phyloP scores from a whole-genome alignment of 352 stramenopile species.

The Pilasporangium apinafurcum region DNA sequence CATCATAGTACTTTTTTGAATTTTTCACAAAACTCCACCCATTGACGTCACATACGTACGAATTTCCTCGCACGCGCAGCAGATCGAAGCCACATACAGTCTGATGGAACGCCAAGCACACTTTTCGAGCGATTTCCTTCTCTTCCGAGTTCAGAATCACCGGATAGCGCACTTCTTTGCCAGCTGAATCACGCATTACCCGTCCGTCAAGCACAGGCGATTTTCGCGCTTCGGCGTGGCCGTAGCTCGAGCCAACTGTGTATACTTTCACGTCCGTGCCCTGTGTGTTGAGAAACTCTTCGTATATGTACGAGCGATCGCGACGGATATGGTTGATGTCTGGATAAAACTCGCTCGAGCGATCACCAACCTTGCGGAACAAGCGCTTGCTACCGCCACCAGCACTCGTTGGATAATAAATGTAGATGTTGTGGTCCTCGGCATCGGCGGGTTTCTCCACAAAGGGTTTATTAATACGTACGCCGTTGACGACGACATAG shows the following conservation, averaged over 20 bases:
- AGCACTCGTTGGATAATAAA: constrained; percentile 98
- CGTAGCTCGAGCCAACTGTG: constrained; percentile 97
- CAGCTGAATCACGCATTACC: constrained; percentile 91
- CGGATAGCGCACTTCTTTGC: constrained; percentile 98
- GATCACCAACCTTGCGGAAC: constrained; percentile 97
- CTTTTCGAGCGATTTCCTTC: constrained; percentile 97
- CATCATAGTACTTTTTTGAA: constrained; percentile 98
- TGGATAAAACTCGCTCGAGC: constrained; percentile 94
- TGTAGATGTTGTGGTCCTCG: constrained; percentile 99
- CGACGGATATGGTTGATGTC: constrained; percentile 95
- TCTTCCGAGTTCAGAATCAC: constrained; percentile 98
- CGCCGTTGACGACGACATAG: constrained; percentile 90
- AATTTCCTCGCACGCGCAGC: constrained; percentile 87
- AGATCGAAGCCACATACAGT: constrained; percentile 99
- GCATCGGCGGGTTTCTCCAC: constrained; percentile 99
- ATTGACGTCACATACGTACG: constrained; percentile 99
- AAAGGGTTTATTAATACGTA: constrained; percentile 98
- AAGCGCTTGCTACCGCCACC: constrained; percentile 98
- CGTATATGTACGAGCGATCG: constrained; percentile 96
- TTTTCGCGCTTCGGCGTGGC: constrained; percentile 98
- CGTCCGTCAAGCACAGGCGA: constrained; percentile 96
- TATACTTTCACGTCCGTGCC: constrained; percentile 99
- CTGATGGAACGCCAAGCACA: constrained; percentile 95
- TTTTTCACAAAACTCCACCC: constrained; percentile 99
- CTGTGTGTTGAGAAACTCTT: constrained; percentile 99